Evolutionary conservation across 768 basidiomycete genomes (phyloP).

Genomic region (Hydnomerulius pinastri): DNA sequence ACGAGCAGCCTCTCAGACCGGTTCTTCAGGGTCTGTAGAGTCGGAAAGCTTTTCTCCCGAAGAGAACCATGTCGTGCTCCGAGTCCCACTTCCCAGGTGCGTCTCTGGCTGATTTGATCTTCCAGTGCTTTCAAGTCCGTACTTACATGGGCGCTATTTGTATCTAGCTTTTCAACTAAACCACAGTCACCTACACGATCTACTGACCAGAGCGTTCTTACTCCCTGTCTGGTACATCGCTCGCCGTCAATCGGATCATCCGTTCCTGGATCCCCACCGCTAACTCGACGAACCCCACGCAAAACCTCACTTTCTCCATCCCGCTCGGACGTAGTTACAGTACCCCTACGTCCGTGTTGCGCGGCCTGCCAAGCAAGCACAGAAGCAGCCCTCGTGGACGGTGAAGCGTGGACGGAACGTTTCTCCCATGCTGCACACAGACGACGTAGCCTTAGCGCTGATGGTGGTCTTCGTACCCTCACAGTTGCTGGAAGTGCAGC

Average conservation of each 20-base stretch:
- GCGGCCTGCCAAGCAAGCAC: slow-evolving; percentile 58
- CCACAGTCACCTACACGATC: slow-evolving; percentile 43
- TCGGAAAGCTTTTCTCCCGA: slow-evolving; percentile 21
- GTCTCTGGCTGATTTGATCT: slow-evolving; percentile 22
- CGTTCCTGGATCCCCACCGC: slow-evolving; percentile 7
- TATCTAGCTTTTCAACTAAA: slow-evolving; percentile 44
- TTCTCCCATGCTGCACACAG: slow-evolving; percentile 65
- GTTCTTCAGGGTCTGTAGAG: slow-evolving; percentile 23
- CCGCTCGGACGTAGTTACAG: slow-evolving; percentile 44
- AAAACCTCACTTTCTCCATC: slow-evolving; percentile 35
- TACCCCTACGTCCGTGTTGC: slow-evolving; percentile 77
- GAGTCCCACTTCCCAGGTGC: slow-evolving; percentile 63
- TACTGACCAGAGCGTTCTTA: slow-evolving; percentile 37
- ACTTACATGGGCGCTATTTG: neutral
- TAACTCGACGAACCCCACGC: slow-evolving; percentile 17
- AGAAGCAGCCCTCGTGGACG: slow-evolving; percentile 55
- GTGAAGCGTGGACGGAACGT: slow-evolving; percentile 61
- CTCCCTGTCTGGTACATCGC: slow-evolving; percentile 59
- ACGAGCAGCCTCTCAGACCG: slow-evolving; percentile 15
- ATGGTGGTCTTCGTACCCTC: slow-evolving; percentile 32
- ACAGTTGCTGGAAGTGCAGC: slow-evolving; percentile 33
- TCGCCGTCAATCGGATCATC: slow-evolving; percentile 25
- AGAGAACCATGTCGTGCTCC: slow-evolving; percentile 55
- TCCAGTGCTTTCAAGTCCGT: neutral
- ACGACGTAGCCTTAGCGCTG: slow-evolving; percentile 48